Conservation (phyloP, 2,329 filamentous ascomycete genomes). For the Balansia obtecta region DNA sequence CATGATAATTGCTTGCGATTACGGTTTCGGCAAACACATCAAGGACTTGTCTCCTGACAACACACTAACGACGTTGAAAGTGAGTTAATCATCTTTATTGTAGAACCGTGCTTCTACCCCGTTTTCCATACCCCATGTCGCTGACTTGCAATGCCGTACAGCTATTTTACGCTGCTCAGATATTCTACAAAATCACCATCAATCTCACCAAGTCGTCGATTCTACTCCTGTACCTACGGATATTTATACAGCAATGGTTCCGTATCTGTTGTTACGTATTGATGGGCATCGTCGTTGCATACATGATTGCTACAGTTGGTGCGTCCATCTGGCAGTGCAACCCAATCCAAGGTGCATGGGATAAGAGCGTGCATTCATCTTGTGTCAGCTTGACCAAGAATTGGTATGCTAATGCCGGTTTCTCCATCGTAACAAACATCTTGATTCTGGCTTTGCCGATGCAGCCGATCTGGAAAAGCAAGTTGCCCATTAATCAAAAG, state of each 20-base stretch:
- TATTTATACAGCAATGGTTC: constrained; percentile 36
- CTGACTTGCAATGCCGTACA: constrained; percentile 10
- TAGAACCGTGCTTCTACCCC: too few relatives aligned
- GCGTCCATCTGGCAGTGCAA: constrained; percentile 38
- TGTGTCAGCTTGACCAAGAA: constrained; percentile 34
- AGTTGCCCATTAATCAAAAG: constrained; percentile 28
- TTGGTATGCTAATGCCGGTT: constrained; percentile 37
- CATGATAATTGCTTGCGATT: constrained; percentile 27
- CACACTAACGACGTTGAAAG: constrained; percentile 25
- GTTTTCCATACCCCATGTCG: too few relatives aligned
- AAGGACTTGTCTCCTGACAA: constrained; percentile 20
- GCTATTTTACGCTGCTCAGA: constrained; percentile 38
- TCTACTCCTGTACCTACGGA: constrained; percentile 39
- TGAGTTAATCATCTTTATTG: constrained; percentile 4
- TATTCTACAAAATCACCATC: constrained; percentile 41
- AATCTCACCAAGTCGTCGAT: constrained; percentile 41
- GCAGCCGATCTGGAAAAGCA: constrained; percentile 31
- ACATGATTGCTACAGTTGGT: constrained; percentile 30
- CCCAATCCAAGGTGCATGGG: constrained; percentile 34
- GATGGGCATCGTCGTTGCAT: constrained; percentile 29
- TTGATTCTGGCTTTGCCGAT: constrained; percentile 34
- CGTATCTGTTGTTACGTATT: constrained; percentile 28
- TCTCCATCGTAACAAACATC: constrained; percentile 33
- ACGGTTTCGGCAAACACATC: constrained; percentile 31
- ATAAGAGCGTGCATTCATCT: constrained; percentile 25